Percentiles rank a stretch among this genome's conserved stretches.
Evolutionary conservation across 2,329 filamentous ascomycete species (phyloP).

Genomic region (Fusarium sp.): DNA sequence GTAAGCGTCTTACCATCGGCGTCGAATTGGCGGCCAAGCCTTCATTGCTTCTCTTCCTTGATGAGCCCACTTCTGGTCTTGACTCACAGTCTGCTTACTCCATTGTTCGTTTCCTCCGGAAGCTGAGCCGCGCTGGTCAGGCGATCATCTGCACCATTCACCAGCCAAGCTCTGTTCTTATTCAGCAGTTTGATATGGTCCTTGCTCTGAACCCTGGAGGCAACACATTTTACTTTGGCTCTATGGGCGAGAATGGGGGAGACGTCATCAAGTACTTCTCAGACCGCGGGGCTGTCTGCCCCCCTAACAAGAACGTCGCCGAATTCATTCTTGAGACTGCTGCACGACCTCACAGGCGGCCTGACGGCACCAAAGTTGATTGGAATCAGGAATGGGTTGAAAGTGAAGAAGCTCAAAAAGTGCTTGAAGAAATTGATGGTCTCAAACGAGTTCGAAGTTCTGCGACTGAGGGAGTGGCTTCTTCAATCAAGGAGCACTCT

Average conservation of each 20-base stretch:
- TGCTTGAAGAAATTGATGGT: conserved; percentile 69
- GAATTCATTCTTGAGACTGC: conserved; percentile 60
- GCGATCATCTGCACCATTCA: conserved; percentile 68
- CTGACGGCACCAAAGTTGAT: conserved; percentile 59
- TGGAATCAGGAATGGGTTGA: conserved; percentile 81
- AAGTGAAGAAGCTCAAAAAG: conserved; percentile 66
- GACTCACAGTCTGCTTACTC: conserved; percentile 66
- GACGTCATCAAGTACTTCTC: conserved; percentile 62
- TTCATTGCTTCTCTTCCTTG: conserved; percentile 67
- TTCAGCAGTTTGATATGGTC: conserved; percentile 64
- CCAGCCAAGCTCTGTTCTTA: conserved; percentile 62
- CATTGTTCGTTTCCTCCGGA: conserved; percentile 67
- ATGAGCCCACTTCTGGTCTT: conserved; percentile 66
- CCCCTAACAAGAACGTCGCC: conserved; percentile 61
- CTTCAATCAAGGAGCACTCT: conserved; percentile 33
- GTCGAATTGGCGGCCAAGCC: conserved; percentile 64
- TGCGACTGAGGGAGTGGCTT: conserved; percentile 15
- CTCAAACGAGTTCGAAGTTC: conserved; percentile 33
- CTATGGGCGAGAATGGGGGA: conserved; percentile 57
- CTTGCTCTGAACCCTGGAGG: conserved; percentile 62
- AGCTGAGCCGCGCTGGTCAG: conserved; percentile 66
- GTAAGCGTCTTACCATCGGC: conserved; percentile 63
- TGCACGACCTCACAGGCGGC: conserved; percentile 46
- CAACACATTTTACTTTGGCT: conserved; percentile 62
- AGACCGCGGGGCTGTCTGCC: conserved; percentile 71